These are phyloP conservation scores for Sclerotinia minor DNA, from an alignment of 2,329 filamentous ascomycete genomes.

Conservation along the genomic window DNA sequence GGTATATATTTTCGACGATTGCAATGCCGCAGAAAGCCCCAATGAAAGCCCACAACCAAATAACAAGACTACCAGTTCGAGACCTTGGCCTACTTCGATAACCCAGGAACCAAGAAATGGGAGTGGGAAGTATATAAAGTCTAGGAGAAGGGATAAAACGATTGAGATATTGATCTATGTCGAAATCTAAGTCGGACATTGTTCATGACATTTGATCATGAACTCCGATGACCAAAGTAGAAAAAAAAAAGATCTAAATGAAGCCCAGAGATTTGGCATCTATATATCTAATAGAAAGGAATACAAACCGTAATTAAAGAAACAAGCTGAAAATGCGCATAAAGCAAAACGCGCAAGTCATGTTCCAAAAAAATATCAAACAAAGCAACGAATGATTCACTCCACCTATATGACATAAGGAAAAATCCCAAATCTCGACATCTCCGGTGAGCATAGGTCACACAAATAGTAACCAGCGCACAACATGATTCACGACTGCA, in stretches of 20 bases:
- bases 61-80: conserved; percentile 56
- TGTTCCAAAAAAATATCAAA: neutral
- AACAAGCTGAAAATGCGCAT: neutral
- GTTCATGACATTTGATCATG: conserved; percentile 10
- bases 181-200: conserved; percentile 48
- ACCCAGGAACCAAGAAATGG: conserved; percentile 68
- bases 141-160: conserved; percentile 66
- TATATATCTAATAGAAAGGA: conserved; percentile 1
- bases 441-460: conserved; percentile 9
- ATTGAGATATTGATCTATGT: conserved; percentile 77
- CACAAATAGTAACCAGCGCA: neutral
- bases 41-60: conserved; percentile 63
- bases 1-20: conserved; percentile 58
- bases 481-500: conserved; percentile 2
- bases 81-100: conserved; percentile 48
- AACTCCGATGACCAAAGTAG: neutral
- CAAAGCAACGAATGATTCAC: neutral
- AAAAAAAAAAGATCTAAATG: neutral
- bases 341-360: conserved; percentile 1
- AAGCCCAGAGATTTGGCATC: neutral
- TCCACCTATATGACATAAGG: conserved; percentile 14
- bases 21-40: conserved; percentile 63
- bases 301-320: neutral
- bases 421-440: conserved; percentile 11
- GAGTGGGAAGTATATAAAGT: conserved; percentile 62